Evolutionary conservation across 305 asterid species (phyloP).

Genomic region (Fraxinus baroniana): DNA sequence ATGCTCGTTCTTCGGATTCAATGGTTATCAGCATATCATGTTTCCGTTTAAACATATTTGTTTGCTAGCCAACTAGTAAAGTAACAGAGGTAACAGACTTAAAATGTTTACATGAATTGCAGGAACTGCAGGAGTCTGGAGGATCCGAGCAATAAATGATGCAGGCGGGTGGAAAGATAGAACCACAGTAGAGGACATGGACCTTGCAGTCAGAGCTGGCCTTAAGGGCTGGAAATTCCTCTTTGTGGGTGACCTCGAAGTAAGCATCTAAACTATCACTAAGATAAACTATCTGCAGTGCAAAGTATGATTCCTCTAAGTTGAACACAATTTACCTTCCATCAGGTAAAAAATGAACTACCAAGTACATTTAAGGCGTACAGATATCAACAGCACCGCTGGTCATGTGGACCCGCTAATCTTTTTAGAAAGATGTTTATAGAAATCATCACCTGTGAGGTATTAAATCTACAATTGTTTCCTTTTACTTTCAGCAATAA

Average conservation of each 20-base stretch:
- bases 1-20: constrained; percentile 77
- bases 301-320: not conserved
- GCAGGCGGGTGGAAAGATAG: constrained; percentile 95
- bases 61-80: constrained; percentile 9
- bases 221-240: constrained; percentile 91
- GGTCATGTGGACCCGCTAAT: constrained; percentile 96
- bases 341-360: constrained; percentile 78
- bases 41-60: constrained; percentile 14
- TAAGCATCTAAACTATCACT: constrained; percentile 36
- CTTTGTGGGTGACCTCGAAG: constrained; percentile 66
- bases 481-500: not conserved
- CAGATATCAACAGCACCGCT: constrained; percentile 83
- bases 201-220: constrained; percentile 88
- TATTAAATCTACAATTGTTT: constrained; percentile 21
- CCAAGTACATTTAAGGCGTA: constrained; percentile 91
- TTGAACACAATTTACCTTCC: constrained; percentile 15
- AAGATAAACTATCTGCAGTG: constrained; percentile 3
- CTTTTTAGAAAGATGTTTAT: constrained; percentile 72
- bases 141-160: constrained; percentile 64
- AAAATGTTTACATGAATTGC: constrained; percentile 30
- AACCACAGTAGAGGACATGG: constrained; percentile 95
- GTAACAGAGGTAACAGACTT: constrained; percentile 17
- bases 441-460: constrained; percentile 72
- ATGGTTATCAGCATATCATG: constrained; percentile 42
- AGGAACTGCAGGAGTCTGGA: constrained; percentile 93